Evolutionary conservation across 2,329 filamentous ascomycete species (phyloP), one percentile per base, ranked within the genome.

Genomic region (Pestalotiopsis fici): DNA sequence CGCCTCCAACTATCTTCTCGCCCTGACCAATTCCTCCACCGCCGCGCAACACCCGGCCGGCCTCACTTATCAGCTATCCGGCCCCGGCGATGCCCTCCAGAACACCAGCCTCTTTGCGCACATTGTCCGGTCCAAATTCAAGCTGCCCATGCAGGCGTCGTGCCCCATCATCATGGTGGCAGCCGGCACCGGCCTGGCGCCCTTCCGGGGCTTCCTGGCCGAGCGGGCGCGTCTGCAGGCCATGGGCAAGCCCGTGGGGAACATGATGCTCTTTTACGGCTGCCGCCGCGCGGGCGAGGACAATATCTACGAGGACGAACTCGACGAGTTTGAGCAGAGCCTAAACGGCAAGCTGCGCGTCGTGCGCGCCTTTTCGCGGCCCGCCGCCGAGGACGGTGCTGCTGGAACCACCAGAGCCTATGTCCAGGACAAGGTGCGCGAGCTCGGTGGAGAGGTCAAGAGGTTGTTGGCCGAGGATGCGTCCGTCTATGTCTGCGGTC

Each of bases 131-230:
- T 79, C 78, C 3, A 81, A 80, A 35, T 86, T 86, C 78, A 81
- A 81, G 65, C 78, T 85, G 1, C 84, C 83, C 0, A 70, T 77
- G 11, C 61, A 71, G 2, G 73, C 79, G 9, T 77, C 76, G 2
- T 82, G 79, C 0, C 85, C 86, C 0, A 75, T 89, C 21, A 78
- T 89, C 63, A 83, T 86, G 78, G 77, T 86, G 11, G 83, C 77
- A 0, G 81, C 85, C 0, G 86, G 86, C 3, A 86, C 84, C 0
- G 85, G 85, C 6, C 75, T 87, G 5, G 84, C 84, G 0, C 85
- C 84, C 0, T 77, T 78, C 71, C 74, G 75, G 3, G 76, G 72
- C 47, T 78, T 78, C 68, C 67, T 75, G 21, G 67, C 79, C 28
- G 82, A 84, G 67, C 78, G 82, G 2, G 77, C 76, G 43, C 69